A percentile compares a stretch with the other conserved stretches of the same genome.
Evolutionary conservation across 768 basidiomycete species (phyloP).

Genomic region (Mycena rebaudengoi): DNA sequence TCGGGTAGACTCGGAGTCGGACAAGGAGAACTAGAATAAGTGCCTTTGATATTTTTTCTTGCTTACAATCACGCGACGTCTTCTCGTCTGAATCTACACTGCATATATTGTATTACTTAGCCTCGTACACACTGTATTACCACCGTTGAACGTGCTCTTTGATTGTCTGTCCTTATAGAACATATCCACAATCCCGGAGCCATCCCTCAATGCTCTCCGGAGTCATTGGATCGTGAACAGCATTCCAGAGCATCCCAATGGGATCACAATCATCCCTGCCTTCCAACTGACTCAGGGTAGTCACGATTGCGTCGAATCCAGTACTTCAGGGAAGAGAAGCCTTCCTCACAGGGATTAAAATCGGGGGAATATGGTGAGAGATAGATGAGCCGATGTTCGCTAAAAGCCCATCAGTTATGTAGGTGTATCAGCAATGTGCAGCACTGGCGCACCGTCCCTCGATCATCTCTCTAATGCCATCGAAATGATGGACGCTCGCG

Average conservation of each 20-base stretch:
- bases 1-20: background rate
- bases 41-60: background rate
- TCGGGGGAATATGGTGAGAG: slow-evolving; percentile 45
- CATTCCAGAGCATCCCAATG: slow-evolving; percentile 25
- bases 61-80: background rate
- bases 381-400: slow-evolving; percentile 31
- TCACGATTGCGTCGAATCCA: slow-evolving; percentile 29
- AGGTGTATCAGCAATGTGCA: background rate
- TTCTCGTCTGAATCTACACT: background rate
- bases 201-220: slow-evolving; percentile 28
- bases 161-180: background rate
- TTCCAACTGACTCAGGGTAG: slow-evolving; percentile 14
- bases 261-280: slow-evolving; percentile 19
- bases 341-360: slow-evolving; percentile 41
- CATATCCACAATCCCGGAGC: slow-evolving; percentile 35
- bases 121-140: background rate
- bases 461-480: slow-evolving; percentile 31
- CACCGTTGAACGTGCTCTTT: background rate
- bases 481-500: slow-evolving; percentile 40
- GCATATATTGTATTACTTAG: slow-evolving; percentile 9
- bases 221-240: slow-evolving; percentile 30
- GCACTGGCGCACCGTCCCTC: slow-evolving; percentile 19
- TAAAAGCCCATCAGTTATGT: background rate
- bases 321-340: slow-evolving; percentile 35
- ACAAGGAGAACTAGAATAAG: slow-evolving; percentile 1